A percentile compares a stretch with the other conserved stretches of the same genome.
These are phyloP conservation scores for Salix brachista DNA, from an alignment of 345 rosid genomes.

Conservation along the genomic window DNA sequence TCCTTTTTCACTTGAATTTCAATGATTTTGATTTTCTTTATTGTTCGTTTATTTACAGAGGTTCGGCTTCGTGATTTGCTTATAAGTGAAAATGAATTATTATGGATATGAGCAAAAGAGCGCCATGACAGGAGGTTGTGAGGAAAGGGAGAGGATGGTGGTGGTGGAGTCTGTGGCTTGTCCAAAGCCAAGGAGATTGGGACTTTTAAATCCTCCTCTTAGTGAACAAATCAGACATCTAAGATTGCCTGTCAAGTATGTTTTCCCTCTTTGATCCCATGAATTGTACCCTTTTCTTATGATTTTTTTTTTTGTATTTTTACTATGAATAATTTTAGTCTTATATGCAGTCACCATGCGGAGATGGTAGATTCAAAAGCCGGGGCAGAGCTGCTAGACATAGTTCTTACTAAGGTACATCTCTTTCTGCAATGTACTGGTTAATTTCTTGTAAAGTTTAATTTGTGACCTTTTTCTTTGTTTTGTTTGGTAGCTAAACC, in stretches of 20 bases:
- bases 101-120: slow-evolving; percentile 30
- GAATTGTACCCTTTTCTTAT: background rate
- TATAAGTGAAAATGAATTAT: slow-evolving; percentile 16
- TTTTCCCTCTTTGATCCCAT: no score
- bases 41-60: background rate
- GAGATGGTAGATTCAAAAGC: slow-evolving; percentile 51
- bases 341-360: slow-evolving; percentile 24
- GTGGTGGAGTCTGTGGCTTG: slow-evolving; percentile 43
- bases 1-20: background rate
- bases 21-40: background rate
- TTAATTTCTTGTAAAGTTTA: background rate
- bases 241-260: slow-evolving; percentile 30
- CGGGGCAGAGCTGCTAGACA: slow-evolving; percentile 64
- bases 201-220: slow-evolving; percentile 31
- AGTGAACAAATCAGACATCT: slow-evolving; percentile 21
- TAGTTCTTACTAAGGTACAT: slow-evolving; percentile 50
- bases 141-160: slow-evolving; percentile 33
- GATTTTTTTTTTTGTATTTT: no score
- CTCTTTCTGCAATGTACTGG: background rate
- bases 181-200: slow-evolving; percentile 56
- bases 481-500: background rate
- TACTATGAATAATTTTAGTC: background rate
- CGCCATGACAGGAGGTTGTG: slow-evolving; percentile 38
- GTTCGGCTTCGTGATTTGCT: slow-evolving; percentile 7
- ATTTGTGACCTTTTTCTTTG: background rate